Evolutionary conservation across 257 asterid genomes (phyloP).

Genomic region (Salvia miltiorrhiza): DNA sequence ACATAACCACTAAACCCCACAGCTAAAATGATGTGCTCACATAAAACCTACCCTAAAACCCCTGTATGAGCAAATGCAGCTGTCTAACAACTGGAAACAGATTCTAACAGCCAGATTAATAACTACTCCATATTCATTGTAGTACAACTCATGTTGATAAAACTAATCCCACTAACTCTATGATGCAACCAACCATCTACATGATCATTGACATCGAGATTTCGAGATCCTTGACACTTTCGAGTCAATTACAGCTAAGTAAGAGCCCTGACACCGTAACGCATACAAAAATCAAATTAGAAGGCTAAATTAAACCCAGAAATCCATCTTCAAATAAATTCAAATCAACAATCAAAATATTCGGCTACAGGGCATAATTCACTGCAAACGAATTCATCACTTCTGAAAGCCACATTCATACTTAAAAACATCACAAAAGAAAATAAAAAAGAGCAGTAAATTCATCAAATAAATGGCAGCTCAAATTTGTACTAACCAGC

Average conservation of each 20-base stretch:
- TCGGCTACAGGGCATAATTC: constrained; percentile 13
- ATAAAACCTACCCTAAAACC: constrained; percentile 12
- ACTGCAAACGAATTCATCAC: background rate
- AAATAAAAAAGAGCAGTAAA: constrained; percentile 16
- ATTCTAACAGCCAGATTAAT: background rate
- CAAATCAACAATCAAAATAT: constrained; percentile 1
- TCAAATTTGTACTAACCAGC: constrained; percentile 21
- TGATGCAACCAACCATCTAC: constrained; percentile 14
- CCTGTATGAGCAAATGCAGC: background rate
- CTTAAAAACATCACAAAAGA: background rate
- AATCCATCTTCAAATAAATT: constrained; percentile 13
- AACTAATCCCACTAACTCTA: constrained; percentile 8
- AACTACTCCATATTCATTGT: background rate
- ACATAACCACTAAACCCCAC: constrained; percentile 19
- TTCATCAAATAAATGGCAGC: constrained; percentile 29
- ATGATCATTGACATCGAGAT: constrained; percentile 5
- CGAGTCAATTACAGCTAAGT: constrained; percentile 15
- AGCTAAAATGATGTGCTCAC: constrained; percentile 1
- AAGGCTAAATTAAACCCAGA: background rate
- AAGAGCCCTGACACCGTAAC: background rate
- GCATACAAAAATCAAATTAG: constrained; percentile 3
- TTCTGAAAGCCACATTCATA: constrained; percentile 9
- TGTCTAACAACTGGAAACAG: constrained; percentile 30
- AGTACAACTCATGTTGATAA: constrained; percentile 4
- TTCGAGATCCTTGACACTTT: constrained; percentile 23